Evolutionary conservation across 257 asterid genomes (phyloP), one percentile per base, ranked within the genome.

Genomic region (Ophiorrhiza pumila): DNA sequence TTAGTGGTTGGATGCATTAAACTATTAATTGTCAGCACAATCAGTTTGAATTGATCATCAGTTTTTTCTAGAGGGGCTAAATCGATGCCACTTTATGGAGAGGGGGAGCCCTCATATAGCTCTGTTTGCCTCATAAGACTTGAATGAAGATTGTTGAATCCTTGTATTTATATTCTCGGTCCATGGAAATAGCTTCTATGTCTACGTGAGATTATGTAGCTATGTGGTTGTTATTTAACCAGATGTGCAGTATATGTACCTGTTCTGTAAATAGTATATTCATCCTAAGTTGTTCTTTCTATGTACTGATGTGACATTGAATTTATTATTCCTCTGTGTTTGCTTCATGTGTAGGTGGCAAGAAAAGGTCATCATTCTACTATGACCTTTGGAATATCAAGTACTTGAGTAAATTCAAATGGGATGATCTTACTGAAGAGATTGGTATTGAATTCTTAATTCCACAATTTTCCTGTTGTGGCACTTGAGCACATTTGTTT

Each of bases 351-450:
- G 55, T 79, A 95, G 99, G 99, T 82, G 99, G 98, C 76, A 86
- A 68, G 87, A 95, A 92, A 83, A 85, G 92, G 82, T 92, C 98
- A 64, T 20, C 88, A 55, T 92, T 94, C 82, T 87, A 90, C 74
- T 95, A 92, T 43, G 99, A 95, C 75, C 73, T 90, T 46, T 95
- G 99, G 98, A 95, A 95, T 81, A 87, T 95, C 85, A 95, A 95
- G 77, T 95, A 95, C 82, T 81, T 92, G 84, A 90, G 98, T 76
- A 95, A 95, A 83, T 89, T 95, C 85, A 95, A 90, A 88, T 95
- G 99, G 98, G 98, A 95, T 69, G 95, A 95, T 85, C 96, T 92
- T 78, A 90, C 91, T 7, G 96, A 81, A 71, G 99, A 92, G 80
- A 88, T 79, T 43, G 98, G 96, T 90, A 86, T 27, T 20, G 49